A percentile compares a stretch with the other conserved stretches of the same genome.
These are phyloP conservation scores for Tephrocybe sp. DNA, from an alignment of 768 basidiomycete genomes.

Conservation along the genomic window DNA sequence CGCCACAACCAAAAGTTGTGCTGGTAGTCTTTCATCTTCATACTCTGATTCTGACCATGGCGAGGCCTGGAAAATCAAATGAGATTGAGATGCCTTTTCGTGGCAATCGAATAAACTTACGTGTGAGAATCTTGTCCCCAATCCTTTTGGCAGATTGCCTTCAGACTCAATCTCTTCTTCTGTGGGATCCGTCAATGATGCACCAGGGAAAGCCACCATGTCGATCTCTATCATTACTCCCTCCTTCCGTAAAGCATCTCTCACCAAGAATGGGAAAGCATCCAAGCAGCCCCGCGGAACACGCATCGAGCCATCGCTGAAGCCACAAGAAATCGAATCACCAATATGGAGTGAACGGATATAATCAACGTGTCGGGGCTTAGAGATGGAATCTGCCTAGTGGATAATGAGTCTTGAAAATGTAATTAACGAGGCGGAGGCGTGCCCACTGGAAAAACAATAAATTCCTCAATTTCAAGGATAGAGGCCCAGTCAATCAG, in stretches of 20 bases:
- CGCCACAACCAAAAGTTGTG: conserved; percentile 3
- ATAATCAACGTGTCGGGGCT: not conserved
- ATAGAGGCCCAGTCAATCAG: conserved; percentile 12
- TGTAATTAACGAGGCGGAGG: not conserved
- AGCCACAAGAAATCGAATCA: conserved; percentile 12
- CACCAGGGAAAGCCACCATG: conserved; percentile 9
- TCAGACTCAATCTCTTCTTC: not conserved
- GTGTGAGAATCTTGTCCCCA: not conserved
- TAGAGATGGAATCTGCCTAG: not conserved
- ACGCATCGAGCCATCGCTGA: conserved; percentile 2
- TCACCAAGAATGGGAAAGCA: conserved; percentile 8
- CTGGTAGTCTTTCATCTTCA: not conserved
- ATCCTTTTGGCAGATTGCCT: conserved; percentile 1
- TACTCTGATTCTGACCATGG: not conserved
- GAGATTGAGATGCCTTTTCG: not conserved
- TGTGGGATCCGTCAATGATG: conserved; percentile 4
- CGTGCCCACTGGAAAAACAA: not conserved
- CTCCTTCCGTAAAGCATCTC: conserved; percentile 8
- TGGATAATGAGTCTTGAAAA: not conserved
- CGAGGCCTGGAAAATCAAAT: conserved; percentile 1
- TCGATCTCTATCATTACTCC: conserved; percentile 7
- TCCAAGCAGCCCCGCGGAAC: conserved; percentile 12
- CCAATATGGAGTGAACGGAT: conserved; percentile 1
- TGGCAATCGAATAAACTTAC: not conserved
- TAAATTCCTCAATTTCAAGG: conserved; percentile 9